Evolutionary conservation across 768 basidiomycete genomes (phyloP), one percentile per base, ranked within the genome.

Genomic region (Termitomyces sp.): DNA sequence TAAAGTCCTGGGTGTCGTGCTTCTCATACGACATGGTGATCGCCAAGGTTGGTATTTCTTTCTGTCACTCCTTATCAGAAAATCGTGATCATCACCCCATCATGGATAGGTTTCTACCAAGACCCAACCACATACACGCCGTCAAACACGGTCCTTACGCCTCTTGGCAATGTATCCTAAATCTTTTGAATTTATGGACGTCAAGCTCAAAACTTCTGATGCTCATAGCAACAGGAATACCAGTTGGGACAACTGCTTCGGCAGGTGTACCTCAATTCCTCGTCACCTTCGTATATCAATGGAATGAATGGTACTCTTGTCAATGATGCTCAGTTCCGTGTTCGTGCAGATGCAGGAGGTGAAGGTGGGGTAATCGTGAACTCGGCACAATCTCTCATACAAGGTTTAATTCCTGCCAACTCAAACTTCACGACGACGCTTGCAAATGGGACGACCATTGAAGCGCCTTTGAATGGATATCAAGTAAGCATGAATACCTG

Each of bases 341-440:
- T 86, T 55, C 82, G 80, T 17, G 89, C 90, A 1, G 89, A 91
- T 70, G 83, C 81, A 32, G 87, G 87, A 6, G 88, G 84, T 17
- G 89, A 92, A 72, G 83, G 81, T 17, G 83, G 79, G 40, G 86
- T 88, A n/a, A 85, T 87, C 47, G 79, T 79, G 62, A 84, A 89
- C 66, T 86, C 87, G 5, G 86, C 88, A 10, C 73, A 83, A 31
- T 87, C 90, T 0, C 71, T 91, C 55, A 72, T 87, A 10, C 91
- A 92, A 70, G 90, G 89, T 12, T 69, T 92, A 48, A 87, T 81
- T 74, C 89, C 88, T 2, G 71, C 75, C 2, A 83, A 79, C 5
- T 32, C 64, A 14, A 65, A 70, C 29, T 81, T 81, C 53, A 82
- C 74, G 20, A 83, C 77, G 14, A 83, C 81, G 0, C 76, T 92